A percentile compares a stretch with the other conserved stretches of the same genome.
Conservation (phyloP, 78 protist species). For the Guillardia theta region DNA sequence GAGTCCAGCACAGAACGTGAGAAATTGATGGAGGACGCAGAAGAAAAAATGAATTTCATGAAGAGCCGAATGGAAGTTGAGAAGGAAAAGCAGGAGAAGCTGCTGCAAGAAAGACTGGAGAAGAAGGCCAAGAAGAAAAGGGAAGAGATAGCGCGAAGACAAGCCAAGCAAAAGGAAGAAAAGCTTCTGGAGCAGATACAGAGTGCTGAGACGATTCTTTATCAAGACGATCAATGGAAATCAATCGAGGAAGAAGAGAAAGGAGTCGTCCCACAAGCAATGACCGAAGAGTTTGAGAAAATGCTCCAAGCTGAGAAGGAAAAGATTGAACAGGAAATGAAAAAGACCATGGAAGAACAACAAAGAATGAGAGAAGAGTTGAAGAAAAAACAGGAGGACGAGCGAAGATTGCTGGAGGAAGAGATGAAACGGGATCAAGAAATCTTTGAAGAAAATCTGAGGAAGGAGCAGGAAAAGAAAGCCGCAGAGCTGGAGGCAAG, state of each 20-base stretch:
- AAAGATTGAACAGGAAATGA: background rate
- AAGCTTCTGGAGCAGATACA: background rate
- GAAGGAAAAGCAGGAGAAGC: background rate
- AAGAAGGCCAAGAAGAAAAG: background rate
- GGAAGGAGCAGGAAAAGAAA: background rate
- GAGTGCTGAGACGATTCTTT: background rate
- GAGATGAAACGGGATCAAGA: background rate
- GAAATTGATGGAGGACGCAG: slow-evolving; percentile 13
- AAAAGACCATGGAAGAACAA: background rate
- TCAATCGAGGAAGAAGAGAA: background rate
- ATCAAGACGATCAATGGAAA: too few species aligned
- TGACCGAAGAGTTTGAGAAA: background rate
- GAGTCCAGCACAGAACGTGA: too few species aligned
- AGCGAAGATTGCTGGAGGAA: slow-evolving; percentile 16
- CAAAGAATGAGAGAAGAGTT: background rate
- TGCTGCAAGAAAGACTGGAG: background rate
- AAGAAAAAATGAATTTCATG: background rate
- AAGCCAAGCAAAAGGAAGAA: background rate
- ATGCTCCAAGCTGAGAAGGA: background rate
- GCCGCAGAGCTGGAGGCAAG: background rate
- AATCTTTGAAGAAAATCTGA: background rate
- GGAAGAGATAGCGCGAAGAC: background rate
- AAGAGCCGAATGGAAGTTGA: background rate
- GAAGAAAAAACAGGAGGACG: background rate
- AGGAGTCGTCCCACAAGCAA: background rate